Base-by-base conservation (phyloP, 164 flowering plant species). In the Sextonia rubra region DNA sequence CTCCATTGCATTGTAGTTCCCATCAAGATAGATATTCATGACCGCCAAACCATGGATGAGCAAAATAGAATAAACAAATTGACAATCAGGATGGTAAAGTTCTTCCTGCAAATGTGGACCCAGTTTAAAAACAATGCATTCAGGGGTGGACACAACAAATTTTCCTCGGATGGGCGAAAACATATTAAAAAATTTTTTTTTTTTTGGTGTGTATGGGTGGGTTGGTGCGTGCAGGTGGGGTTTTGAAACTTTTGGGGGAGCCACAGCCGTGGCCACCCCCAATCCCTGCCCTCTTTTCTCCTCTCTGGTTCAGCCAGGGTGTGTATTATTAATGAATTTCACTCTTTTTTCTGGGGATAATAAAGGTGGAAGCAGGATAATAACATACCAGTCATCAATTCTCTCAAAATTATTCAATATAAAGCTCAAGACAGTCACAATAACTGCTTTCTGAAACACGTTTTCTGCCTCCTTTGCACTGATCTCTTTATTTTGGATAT, bases 311-410 rank as follows among this genome's bases (percentile, higher is more conserved):
- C 44, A 5, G 5, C 44, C 61, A n/a, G 61, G 7, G 61, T 58
- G n/a, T 58, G 24, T 23, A 58, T 18, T 7, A n/a, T 58, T 5
- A 58, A 11, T 58, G 61, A 18, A 58, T n/a, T 20, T 12, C 27
- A n/a, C 27, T 61, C 23, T 6, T 1, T 4, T 52, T 25, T 25
- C 7, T 8, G 4, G 61, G 61, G 25, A 61, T 23, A 61, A 61
- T 24, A 23, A 12, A 52, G 58, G 58, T 3, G n/a, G 18, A 15
- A 32, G 37, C 60, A 62, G 24, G 25, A 24, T 14, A 44, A 22
- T 27, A 47, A 62, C 78, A 81, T 60, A 91, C 97, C 97, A 91
- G 73, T 87, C 88, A 77, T 89, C 92, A 62, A 89, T 82, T 6
- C 84, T 90, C 32, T 88, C 88, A 29, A 87, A 84, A 60, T 74